Base-by-base conservation (phyloP, 768 basidiomycete species). In the Mycena polygramma region DNA sequence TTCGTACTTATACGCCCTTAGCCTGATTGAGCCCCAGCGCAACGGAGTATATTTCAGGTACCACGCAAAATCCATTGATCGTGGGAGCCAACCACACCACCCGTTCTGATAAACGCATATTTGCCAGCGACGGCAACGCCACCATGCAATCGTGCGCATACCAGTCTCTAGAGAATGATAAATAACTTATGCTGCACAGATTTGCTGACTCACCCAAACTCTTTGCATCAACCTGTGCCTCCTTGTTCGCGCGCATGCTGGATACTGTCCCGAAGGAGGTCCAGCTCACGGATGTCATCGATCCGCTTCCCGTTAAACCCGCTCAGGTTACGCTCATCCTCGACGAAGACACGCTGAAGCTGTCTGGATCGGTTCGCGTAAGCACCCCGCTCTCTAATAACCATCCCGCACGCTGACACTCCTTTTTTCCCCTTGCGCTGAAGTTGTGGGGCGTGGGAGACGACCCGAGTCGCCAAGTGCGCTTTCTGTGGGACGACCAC, bases 211-310 rank as follows among this genome's bases (percentile, higher is more conserved):
- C 48, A 24, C 57, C 63, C 9, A 45, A 52, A 17, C 30, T 43
- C 24, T 67, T 67, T 35, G 22, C 55, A 10, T 55, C 66, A n/a
- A 55, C 39, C 15, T 67, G 66, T 35, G 39, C 41, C 10, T 13
- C 45, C 13, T 26, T 66, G 45, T 52, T 66, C 24, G 65, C 45
- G 30, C 57, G 66, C 24, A 66, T 66, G 65, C 26, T 66, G 11
- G 52, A 66, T 26, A 66, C 65, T 0, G 65, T 66, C 13, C 64
- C 65, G 8, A 57, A 14, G 17, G 53, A 15, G 3, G 65, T 66
- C 5, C 19, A 66, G 55, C 65, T 66, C 22, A 53, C 54, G 24
- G 55, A 66, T 24, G 45, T 66, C 6, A 57, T 66, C 41, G 55
- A 46, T 4, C 65, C 65, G 13, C 17, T 63, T 20, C 51, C 49